phyloP scores from a whole-genome alignment of 2,329 filamentous ascomycete species.

The Aotearoamyces nothofagi region DNA sequence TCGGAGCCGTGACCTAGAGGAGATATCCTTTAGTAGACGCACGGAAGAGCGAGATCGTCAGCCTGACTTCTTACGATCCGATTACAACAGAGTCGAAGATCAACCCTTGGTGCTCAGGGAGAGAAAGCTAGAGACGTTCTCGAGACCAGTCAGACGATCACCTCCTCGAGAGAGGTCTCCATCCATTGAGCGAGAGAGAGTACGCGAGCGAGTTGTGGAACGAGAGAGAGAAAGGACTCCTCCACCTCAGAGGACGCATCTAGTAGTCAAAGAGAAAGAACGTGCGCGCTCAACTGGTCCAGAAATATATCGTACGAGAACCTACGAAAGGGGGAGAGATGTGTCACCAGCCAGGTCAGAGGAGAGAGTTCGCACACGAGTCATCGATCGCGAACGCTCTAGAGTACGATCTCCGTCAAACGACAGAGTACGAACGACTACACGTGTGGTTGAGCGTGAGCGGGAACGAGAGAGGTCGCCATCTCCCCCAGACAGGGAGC shows the following conservation, averaged over 20 bases:
- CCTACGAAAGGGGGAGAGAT: constrained; percentile 14
- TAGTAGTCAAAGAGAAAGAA: constrained; percentile 12
- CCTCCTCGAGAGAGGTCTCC: constrained; percentile 13
- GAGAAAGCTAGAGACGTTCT: constrained; percentile 13
- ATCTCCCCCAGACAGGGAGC: constrained; percentile 14
- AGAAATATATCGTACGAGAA: constrained; percentile 15
- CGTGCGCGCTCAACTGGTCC: constrained; percentile 12
- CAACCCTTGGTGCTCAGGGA: constrained; percentile 17
- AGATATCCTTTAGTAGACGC: constrained; percentile 13
- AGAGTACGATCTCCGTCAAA: constrained; percentile 3
- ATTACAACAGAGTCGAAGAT: constrained; percentile 11
- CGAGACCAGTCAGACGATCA: constrained; percentile 12
- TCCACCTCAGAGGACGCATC: constrained; percentile 5
- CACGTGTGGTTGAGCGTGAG: constrained; percentile 14
- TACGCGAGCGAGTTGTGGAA: constrained; percentile 3
- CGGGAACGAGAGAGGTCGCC: constrained; percentile 14
- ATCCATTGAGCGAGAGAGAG: constrained; percentile 15
- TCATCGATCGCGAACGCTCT: constrained; percentile 1
- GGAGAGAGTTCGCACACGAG: constrained; percentile 1
- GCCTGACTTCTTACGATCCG: constrained; percentile 17
- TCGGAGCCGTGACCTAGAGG: constrained; percentile 14
- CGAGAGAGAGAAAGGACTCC: constrained; percentile 4
- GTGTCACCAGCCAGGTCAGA: constrained; percentile 1
- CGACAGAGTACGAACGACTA: background rate
- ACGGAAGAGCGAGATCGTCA: constrained; percentile 12